phyloP scores from a whole-genome alignment of 2,329 filamentous ascomycete genomes.

The Trichoderma sp. region DNA sequence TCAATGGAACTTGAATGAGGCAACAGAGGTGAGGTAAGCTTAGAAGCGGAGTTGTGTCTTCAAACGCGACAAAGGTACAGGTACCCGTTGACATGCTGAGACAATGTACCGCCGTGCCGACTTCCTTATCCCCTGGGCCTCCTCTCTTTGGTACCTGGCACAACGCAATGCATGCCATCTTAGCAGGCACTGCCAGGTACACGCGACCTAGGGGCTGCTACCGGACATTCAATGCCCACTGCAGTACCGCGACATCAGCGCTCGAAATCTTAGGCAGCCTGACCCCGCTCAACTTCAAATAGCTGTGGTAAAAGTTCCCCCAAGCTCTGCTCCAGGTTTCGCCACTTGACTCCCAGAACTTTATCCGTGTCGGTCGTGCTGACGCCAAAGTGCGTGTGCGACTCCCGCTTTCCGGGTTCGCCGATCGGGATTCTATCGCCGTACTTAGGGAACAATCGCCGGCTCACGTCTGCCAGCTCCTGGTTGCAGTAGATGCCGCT shows the following conservation, averaged over 20 bases:
- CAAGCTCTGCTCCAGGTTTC: constrained; percentile 47
- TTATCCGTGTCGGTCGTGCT: constrained; percentile 50
- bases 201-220: background rate
- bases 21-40: background rate
- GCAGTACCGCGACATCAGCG: background rate
- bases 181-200: background rate
- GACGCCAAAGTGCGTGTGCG: constrained; percentile 40
- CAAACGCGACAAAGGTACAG: background rate
- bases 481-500: constrained; percentile 38
- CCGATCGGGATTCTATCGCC: constrained; percentile 35
- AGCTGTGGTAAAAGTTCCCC: constrained; percentile 45
- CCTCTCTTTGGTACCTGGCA: background rate
- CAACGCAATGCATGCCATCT: background rate
- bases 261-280: background rate
- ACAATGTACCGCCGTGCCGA: background rate
- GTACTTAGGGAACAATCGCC: constrained; percentile 28
- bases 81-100: background rate
- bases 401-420: constrained; percentile 31
- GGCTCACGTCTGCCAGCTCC: constrained; percentile 37
- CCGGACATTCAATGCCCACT: background rate
- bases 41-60: background rate
- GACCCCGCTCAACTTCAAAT: constrained; percentile 25
- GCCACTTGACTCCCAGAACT: constrained; percentile 51
- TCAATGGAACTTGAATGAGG: background rate
- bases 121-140: background rate